Evolutionary conservation across 768 basidiomycete genomes (phyloP).

Genomic region (Astraeus odoratus): DNA sequence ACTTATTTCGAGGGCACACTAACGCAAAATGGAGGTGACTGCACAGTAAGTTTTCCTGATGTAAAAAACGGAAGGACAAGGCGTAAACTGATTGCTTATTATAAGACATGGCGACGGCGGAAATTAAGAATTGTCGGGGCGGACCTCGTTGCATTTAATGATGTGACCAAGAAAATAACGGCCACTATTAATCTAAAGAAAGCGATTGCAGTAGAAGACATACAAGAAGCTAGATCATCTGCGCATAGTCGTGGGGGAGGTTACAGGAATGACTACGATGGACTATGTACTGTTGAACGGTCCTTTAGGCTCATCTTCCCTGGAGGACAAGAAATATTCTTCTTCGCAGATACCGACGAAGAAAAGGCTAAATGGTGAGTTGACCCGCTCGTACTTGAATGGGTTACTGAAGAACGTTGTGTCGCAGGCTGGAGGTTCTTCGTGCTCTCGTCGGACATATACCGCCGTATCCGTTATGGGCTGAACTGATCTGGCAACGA

Average conservation of each 20-base stretch:
- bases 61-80: neutral
- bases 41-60: constrained; percentile 50
- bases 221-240: constrained; percentile 49
- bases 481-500: constrained; percentile 82
- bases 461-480: constrained; percentile 91
- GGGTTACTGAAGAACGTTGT: constrained; percentile 1
- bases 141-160: constrained; percentile 84
- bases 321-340: constrained; percentile 70
- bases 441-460: constrained; percentile 82
- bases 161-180: constrained; percentile 85
- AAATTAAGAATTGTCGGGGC: constrained; percentile 80
- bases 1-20: constrained; percentile 90
- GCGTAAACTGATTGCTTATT: neutral
- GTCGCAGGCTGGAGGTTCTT: constrained; percentile 74
- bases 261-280: constrained; percentile 52
- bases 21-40: constrained; percentile 93
- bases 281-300: constrained; percentile 63
- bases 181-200: constrained; percentile 89
- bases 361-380: constrained; percentile 83
- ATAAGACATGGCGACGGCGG: constrained; percentile 74
- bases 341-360: constrained; percentile 87
- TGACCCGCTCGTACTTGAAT: neutral
- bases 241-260: constrained; percentile 40
- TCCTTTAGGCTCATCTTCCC: constrained; percentile 84
- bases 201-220: constrained; percentile 70